Base-by-base conservation (phyloP, 139 green algal genomes). In the Closterium sp. region DNA sequence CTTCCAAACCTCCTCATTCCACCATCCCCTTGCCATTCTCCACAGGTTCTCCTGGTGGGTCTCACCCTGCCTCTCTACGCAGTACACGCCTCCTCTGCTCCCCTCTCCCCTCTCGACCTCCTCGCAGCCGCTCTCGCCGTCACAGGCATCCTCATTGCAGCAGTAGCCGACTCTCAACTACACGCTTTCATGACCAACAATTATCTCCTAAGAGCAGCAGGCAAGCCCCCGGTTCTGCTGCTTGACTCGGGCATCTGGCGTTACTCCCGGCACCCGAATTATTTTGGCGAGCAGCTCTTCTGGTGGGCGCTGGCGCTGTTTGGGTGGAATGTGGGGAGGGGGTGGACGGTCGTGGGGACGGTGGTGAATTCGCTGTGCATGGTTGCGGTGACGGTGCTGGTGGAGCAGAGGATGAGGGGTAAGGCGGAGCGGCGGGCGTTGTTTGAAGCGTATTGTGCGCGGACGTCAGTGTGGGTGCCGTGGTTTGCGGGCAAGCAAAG, bases 191-290 rank as follows among this genome's bases (percentile, higher is more conserved):
- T 73, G 50, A 73, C 50, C 13, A 38, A 34, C 86, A 89, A 89
- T 11, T 9, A 89, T 0, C 86, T 9, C 19, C 19, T 34, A 86
- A 21, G 86, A 89, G 86, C 86, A 50, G 86, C 86, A 21, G 31
- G 31, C 19, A 89, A 31, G 88, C 85, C 45, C 32, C 29, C 34
- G 11, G 30, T 89, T 95, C 91, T 86, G 31, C n/a, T 94, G 29
- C 94, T 94, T 95, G 91, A 89, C n/a, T 32, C 97, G 31, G 94
- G 62, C 2, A 62, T 96, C 34, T 97, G 91, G 91, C 34, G 45
- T 2, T 94, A 91, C n/a, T 94, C 88, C 88, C 88, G 91, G 17
- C 91, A 94, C 62, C 91, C 91, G 21, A 94, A 94, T 79, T 94
- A 94, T 31, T 91, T 94, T 9, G 91, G 91, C 3, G 91, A 94